Conservation (phyloP, 2,329 filamentous ascomycete species). For the Penicillium sp. region DNA sequence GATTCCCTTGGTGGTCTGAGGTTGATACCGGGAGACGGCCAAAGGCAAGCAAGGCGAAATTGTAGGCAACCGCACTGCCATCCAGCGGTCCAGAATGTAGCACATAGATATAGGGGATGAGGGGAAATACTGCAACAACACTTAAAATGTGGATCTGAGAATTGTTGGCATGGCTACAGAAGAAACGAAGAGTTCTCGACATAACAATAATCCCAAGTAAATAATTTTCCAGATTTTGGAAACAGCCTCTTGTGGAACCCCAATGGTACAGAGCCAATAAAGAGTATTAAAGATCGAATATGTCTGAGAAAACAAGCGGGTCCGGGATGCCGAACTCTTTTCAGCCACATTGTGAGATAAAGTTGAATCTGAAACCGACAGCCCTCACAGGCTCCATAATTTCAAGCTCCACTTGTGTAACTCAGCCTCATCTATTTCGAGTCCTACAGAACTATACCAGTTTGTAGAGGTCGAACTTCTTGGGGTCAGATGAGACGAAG, state of each 20-base stretch:
- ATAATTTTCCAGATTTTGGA: not conserved
- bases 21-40: slow-evolving; percentile 1
- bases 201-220: not conserved
- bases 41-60: not conserved
- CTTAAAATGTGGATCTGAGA: not conserved
- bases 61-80: not conserved
- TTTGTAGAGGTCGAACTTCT: not conserved
- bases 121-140: too few relatives aligned
- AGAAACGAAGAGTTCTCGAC: not conserved
- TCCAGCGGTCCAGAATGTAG: not conserved
- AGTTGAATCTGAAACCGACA: not conserved
- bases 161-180: not conserved
- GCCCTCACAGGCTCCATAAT: not conserved
- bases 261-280: not conserved
- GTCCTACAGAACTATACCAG: not conserved
- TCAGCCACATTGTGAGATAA: not conserved
- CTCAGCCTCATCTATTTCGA: not conserved
- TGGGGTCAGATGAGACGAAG: not conserved
- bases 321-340: not conserved
- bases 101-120: not conserved
- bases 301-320: not conserved
- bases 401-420: not conserved
- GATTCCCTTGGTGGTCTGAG: slow-evolving; percentile 9
- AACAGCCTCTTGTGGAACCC: not conserved
- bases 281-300: not conserved